Evolutionary conservation across 1,284 basidiomycete genomes (phyloP), one percentile per base, ranked within the genome.

Genomic region (Pseudozyma sp.): DNA sequence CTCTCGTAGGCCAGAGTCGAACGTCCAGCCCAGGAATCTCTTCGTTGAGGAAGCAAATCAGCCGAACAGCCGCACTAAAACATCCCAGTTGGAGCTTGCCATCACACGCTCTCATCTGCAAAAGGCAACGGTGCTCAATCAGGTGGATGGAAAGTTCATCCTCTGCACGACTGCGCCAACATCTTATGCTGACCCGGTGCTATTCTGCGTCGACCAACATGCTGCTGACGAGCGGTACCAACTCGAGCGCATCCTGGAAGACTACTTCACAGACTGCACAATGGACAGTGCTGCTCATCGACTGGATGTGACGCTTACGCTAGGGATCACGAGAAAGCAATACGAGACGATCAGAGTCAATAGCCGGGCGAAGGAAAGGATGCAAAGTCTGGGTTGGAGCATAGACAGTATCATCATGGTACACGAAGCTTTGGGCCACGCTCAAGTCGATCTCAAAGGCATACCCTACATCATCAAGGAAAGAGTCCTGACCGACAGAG

Each of bases 141-240:
- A 98, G 83, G 90, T 97, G 16, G 95, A 97, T 84, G 86, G 87
- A 66, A 97, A 97, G 86, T 97, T 94, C 83, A 89, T 97, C 70
- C 90, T 91, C 21, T 94, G 93, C 85, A 80, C 91, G 25, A 48
- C 62, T 5, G 21, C 58, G 11, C 52, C 50, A 8, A 1, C n/a
- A 3, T 13, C 25, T 14, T 39, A 49, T 45, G 10, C 77, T 64
- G 45, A 81, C 73, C 63, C 84, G 18, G 71, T 79, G 0, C 73
- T 97, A 36, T 88, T 95, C 31, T 87, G 97, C 61, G 88, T 98
- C 48, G 95, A 98, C 86, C 95, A 98, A 85, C 95, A 98, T 83
- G 95, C 95, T 5, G 95, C 94, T 9, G 93, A 97, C 82, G 73
- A 98, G 86, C 90, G 95, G 10, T 87, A 95, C 35, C 90, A 93